Evolutionary conservation across 768 basidiomycete genomes (phyloP), one percentile per base, ranked within the genome.

Genomic region (Suillus discolor): DNA sequence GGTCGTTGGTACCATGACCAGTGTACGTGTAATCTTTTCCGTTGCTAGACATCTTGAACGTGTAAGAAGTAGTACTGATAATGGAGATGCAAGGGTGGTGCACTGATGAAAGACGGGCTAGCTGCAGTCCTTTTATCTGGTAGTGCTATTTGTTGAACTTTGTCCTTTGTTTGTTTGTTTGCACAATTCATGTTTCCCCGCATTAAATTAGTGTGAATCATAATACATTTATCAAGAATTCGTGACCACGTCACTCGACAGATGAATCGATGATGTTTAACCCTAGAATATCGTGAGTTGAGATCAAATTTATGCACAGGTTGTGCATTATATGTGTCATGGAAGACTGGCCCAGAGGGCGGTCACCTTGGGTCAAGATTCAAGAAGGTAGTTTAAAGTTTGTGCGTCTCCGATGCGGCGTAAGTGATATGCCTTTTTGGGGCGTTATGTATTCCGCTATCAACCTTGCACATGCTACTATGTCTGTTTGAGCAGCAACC

Each of bases 1-100:
- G 79, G 63, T 71, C 74, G 74, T 89, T 89, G 51, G 82, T 85
- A 16, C 87, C 85, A 64, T 75, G 78, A 15, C 84, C 78, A 9
- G 79, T 84, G 68, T 82, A 81, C 41, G 73, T 73, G 71, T 83
- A 84, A 7, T 66, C 72, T 41, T 75, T 75, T 57, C 66, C 69
- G 6, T 44, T 44, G 61, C 59, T 44, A 36, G 51, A 18, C 57
- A 59, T 59, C 25, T 25, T 59, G 39, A 18, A 12, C 23, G 23
- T 41, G 28, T 54, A 5, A 34, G 53, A 9, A 18, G 38, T 2
- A 28, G 16, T 53, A 18, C 18, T 53, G 51, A 28, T 39, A 23
- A 7, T 7, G n/a, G 38, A 38, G 36, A 57, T 57, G 36, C 51
- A 53, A 53, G 31, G 18, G 18, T 54, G 11, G 31, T 54, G 28